Evolutionary conservation across 768 basidiomycete species (phyloP).

Genomic region (Mycena rebaudengoi): DNA sequence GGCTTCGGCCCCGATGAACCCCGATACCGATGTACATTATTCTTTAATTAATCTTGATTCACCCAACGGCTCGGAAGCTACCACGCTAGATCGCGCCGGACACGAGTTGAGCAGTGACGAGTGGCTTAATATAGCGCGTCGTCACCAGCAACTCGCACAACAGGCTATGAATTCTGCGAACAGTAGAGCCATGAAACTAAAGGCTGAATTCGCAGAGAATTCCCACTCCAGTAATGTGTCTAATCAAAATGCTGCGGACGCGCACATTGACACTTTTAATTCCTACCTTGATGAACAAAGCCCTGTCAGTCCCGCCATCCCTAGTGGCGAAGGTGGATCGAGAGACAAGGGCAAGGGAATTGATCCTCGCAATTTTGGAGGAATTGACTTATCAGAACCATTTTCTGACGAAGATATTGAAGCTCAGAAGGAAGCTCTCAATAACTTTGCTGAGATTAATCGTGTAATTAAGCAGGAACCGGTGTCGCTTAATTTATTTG

Average conservation of each 20-base stretch:
- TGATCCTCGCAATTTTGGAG: not conserved
- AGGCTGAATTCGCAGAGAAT: not conserved
- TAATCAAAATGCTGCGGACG: too few species aligned
- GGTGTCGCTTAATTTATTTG: too few species aligned
- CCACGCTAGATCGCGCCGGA: not conserved
- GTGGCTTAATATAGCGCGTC: not conserved
- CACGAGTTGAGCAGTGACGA: not conserved
- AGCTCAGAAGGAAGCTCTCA: not conserved
- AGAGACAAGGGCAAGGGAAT: not conserved
- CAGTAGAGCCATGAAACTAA: too few species aligned
- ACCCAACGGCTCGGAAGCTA: not conserved
- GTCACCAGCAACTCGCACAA: not conserved
- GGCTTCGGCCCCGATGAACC: not conserved
- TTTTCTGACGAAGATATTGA: not conserved
- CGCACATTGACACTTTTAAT: too few species aligned
- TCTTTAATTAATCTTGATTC: not conserved
- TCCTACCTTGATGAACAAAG: too few species aligned
- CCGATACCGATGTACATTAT: not conserved
- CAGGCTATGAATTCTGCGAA: too few species aligned
- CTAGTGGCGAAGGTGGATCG: not conserved
- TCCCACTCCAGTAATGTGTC: not conserved
- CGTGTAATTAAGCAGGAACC: not conserved
- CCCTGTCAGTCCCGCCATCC: not conserved
- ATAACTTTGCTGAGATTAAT: too few species aligned
- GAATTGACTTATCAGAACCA: not conserved